phyloP scores from a whole-genome alignment of 2,329 filamentous ascomycete genomes.

The Apiospora marii region DNA sequence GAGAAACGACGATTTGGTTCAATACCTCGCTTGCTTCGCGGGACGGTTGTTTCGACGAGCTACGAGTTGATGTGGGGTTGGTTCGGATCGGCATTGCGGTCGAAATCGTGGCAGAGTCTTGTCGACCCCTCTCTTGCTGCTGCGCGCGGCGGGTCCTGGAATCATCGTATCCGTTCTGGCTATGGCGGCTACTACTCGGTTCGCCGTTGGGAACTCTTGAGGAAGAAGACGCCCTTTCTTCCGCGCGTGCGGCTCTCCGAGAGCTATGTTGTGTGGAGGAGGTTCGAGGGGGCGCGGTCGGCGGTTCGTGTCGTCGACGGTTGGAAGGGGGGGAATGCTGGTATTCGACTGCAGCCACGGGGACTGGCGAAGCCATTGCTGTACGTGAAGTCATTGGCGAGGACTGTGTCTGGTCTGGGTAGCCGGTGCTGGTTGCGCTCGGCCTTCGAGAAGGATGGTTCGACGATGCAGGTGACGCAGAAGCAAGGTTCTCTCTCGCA shows the following conservation, averaged over 20 bases:
- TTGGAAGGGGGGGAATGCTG: constrained; percentile 50
- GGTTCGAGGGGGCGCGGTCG: constrained; percentile 80
- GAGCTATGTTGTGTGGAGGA: constrained; percentile 73
- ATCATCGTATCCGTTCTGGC: constrained; percentile 44
- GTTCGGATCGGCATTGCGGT: constrained; percentile 55
- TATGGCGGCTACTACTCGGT: constrained; percentile 42
- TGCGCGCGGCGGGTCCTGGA: constrained; percentile 46
- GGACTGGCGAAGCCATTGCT: constrained; percentile 52
- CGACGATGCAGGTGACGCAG: constrained; percentile 58
- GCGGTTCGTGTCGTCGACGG: constrained; percentile 68
- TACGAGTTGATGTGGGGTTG: constrained; percentile 50
- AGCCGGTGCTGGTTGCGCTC: constrained; percentile 55
- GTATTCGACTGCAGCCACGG: constrained; percentile 52
- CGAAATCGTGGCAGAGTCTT: constrained; percentile 48
- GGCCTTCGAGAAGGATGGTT: constrained; percentile 62
- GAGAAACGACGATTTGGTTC: constrained; percentile 78
- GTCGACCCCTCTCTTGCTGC: constrained; percentile 48
- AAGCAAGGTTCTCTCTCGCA: constrained; percentile 56
- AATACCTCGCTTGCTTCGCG: constrained; percentile 83
- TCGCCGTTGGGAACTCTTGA: constrained; percentile 44
- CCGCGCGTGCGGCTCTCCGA: constrained; percentile 53
- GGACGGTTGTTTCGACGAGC: constrained; percentile 66
- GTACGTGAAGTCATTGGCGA: constrained; percentile 58
- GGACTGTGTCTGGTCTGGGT: constrained; percentile 44
- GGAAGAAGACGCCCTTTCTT: constrained; percentile 53